These are phyloP conservation scores for Globisporangium carolinianum DNA, from an alignment of 352 stramenopile species.

Conservation along the genomic window DNA sequence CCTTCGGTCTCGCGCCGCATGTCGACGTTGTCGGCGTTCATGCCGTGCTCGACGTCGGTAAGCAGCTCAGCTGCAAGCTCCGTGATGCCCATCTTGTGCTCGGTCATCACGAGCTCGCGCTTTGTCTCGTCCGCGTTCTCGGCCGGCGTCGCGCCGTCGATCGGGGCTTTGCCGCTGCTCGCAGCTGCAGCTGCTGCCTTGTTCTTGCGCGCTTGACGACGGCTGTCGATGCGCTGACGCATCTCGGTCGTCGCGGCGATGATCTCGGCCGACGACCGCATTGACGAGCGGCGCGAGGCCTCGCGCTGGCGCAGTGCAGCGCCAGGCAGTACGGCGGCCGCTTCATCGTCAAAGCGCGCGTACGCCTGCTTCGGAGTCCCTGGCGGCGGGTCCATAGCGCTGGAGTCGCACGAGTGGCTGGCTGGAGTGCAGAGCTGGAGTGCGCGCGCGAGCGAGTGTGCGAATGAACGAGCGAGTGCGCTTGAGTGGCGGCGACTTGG, in stretches of 20 bases:
- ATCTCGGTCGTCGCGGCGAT: slow-evolving; percentile 46
- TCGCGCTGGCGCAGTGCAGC: slow-evolving; percentile 10
- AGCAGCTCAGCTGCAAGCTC: slow-evolving; percentile 39
- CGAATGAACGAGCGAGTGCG: not conserved
- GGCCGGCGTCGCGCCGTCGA: not conserved
- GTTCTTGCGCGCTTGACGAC: slow-evolving; percentile 29
- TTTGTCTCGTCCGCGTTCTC: slow-evolving; percentile 21
- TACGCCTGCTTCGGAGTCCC: slow-evolving; percentile 23
- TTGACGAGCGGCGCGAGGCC: slow-evolving; percentile 21
- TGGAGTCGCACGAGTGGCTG: too few relatives aligned
- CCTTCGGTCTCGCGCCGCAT: slow-evolving; percentile 39
- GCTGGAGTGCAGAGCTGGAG: not conserved
- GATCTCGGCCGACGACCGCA: slow-evolving; percentile 52
- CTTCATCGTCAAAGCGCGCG: slow-evolving; percentile 29
- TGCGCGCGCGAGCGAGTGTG: not conserved
- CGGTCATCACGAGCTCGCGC: slow-evolving; percentile 42
- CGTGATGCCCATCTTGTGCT: slow-evolving; percentile 43
- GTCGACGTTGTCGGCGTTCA: slow-evolving; percentile 40
- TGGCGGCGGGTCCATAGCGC: slow-evolving; percentile 17
- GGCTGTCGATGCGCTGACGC: slow-evolving; percentile 48
- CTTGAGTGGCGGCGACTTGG: too few relatives aligned
- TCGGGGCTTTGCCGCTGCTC: not conserved
- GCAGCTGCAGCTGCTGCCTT: slow-evolving; percentile 1
- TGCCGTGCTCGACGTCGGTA: slow-evolving; percentile 33
- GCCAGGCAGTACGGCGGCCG: not conserved